Base-by-base conservation (phyloP, 306 rosid genomes). In the Vigna nakashimae region DNA sequence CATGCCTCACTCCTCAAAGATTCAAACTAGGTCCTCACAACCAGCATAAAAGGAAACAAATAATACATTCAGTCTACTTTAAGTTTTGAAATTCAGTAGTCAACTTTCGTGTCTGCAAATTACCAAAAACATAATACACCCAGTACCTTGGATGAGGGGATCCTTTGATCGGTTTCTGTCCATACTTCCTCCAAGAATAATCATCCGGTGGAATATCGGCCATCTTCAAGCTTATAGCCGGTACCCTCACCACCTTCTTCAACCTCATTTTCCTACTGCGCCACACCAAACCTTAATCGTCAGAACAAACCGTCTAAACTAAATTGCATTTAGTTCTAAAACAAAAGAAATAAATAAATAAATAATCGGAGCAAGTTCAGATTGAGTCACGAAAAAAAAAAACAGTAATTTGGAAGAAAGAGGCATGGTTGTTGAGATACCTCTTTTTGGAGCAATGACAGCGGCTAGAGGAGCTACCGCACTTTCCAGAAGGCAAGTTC, bases 181-280 rank as follows among this genome's bases (percentile, higher is more conserved):
- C 97, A 34, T 92, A 92, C 78, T 92, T 92, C 53, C 97, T 86
- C 97, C 97, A 92, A 3, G 97, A 92, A 75, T 89, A 92, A 87
- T 92, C 97, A 64, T 92, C 97, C 1, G 97, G 96, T 83, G 97
- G 97, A 45, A 92, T 92, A 85, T 92, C 97, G n/a, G 97, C 86
- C 91, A 90, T 69, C 85, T 92, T 92, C 86, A 89, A 82, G 84
- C 96, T 92, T 73, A 90, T 90, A 3, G 97, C 97, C 0, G 96
- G 92, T 48, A 92, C 90, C 73, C 97, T 87, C 66, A 92, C 91
- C 2, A 89, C 92, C 75, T 90, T 92, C 73, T 87, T 92, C 87
- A 87, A 7, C 57, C 91, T 88, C 86, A 82, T 17, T 83, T 90
- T 92, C 70, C 97, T 89, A 74, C 69, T 63, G 69, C 49, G 1